Base-by-base conservation (phyloP, 352 stramenopile genomes). In the Phytophthora brassicae region DNA sequence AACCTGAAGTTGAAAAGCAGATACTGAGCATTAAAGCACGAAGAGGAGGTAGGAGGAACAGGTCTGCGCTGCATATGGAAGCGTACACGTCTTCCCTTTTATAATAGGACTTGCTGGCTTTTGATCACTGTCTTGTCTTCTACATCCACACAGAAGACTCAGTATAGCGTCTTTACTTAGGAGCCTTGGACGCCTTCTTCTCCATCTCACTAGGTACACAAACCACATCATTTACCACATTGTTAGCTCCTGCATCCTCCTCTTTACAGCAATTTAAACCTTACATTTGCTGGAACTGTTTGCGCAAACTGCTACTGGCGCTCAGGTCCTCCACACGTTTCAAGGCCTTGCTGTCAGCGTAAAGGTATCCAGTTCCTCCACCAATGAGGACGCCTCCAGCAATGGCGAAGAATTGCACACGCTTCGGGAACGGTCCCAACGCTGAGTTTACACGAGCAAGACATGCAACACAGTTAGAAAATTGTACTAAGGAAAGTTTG, bases 281-380 rank as follows among this genome's bases (percentile, higher is more conserved):
- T 51, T 50, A 92, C 82, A 92, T 72, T 56, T 94, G 83, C 64
- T 90, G 81, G 70, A 89, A 86, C 45, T 94, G 75, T 56, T 94
- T 92, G 65, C 85, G 81, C 56, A 94, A 62, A 1, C 71, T 77
- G 60, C 82, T 92, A 29, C 77, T 83, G 43, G 84, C 84, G 44
- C 84, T 94, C 36, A 94, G 71, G 51, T 94, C 82, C 43, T 90
- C 63, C 44, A 94, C 82, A 23, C 81, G 74, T 39, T 80, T 76
- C 16, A 94, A 72, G n/a, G 84, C 67, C 60, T 85, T 88, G 20
- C 68, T 78, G 62, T 94, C 84, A 2, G 81, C 84, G 47, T 87
- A 89, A 33, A 94, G 64, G 57, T 84, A 94, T 5, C 84, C 84
- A 2, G 64, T 60, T 20, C 74, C 55, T 26, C 73, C 79, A 19